Percentiles rank a stretch among this genome's conserved stretches.
Conservation (phyloP, 768 basidiomycete species). For the Polyporus arcularius region DNA sequence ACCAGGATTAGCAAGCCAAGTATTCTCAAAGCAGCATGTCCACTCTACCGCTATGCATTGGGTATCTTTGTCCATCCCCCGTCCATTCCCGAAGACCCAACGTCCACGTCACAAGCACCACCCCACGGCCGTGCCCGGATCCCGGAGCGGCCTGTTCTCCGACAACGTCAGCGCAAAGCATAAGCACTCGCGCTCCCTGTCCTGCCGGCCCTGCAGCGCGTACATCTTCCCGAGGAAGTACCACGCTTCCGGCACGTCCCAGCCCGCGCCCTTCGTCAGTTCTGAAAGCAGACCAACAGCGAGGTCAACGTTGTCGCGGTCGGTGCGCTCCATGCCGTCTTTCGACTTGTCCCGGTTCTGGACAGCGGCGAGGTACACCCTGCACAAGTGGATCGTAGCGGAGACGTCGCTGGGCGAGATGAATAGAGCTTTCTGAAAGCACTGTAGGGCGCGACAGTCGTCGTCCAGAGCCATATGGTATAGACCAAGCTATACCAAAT, state of each 20-base stretch:
- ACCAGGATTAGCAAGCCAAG: no score
- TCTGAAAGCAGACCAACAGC: constrained; percentile 80
- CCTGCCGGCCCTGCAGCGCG: constrained; percentile 69
- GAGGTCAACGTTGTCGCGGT: constrained; percentile 64
- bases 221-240: constrained; percentile 85
- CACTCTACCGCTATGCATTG: no score
- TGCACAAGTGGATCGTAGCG: constrained; percentile 76
- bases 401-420: constrained; percentile 78
- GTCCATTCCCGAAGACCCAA: background rate
- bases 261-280: constrained; percentile 76
- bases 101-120: constrained; percentile 44
- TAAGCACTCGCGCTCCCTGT: constrained; percentile 75
- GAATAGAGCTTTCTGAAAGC: constrained; percentile 88
- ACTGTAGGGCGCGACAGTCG: constrained; percentile 64
- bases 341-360: constrained; percentile 12
- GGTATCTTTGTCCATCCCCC: no score
- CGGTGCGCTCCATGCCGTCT: constrained; percentile 10
- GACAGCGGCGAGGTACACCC: constrained; percentile 61
- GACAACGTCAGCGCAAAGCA: constrained; percentile 64
- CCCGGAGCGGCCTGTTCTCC: constrained; percentile 64
- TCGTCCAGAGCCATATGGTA: constrained; percentile 64
- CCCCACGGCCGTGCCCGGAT: constrained; percentile 62
- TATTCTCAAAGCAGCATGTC: no score
- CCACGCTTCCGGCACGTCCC: constrained; percentile 96
- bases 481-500: constrained; percentile 60